phyloP scores from a whole-genome alignment of 2,329 filamentous ascomycete species.

The Alternaria dauci region DNA sequence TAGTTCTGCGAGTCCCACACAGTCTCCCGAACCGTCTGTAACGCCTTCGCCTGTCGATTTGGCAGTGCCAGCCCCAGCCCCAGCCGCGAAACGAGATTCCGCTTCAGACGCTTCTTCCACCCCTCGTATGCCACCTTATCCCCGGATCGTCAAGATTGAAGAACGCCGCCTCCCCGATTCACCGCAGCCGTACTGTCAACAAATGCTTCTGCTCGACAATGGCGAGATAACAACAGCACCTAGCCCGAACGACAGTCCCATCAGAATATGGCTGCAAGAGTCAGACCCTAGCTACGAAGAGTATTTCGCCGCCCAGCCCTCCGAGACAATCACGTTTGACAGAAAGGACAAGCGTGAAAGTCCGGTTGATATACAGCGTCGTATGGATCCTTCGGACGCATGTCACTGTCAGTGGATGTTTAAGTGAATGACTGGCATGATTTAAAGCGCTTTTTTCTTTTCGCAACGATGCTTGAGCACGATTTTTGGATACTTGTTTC shows the following conservation, averaged over 20 bases:
- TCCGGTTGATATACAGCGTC: conserved; percentile 19
- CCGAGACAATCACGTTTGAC: conserved; percentile 14
- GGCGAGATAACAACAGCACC: conserved; percentile 53
- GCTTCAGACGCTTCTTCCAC: conserved; percentile 28
- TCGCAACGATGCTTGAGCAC: conserved; percentile 1
- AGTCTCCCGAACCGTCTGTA: conserved; percentile 8
- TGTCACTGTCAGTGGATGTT: conserved; percentile 54
- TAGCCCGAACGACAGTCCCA: conserved; percentile 45
- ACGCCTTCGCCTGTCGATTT: conserved; percentile 18
- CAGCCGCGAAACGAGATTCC: conserved; percentile 18
- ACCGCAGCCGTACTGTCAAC: conserved; percentile 67
- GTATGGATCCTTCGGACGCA: conserved; percentile 42
- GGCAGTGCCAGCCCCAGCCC: neutral
- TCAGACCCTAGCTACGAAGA: conserved; percentile 48
- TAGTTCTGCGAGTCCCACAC: conserved; percentile 16
- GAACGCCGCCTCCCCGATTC: conserved; percentile 65
- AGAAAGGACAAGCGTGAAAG: conserved; percentile 24
- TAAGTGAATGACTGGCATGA: conserved; percentile 31
- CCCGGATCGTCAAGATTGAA: conserved; percentile 71
- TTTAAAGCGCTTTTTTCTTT: neutral
- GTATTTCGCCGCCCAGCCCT: conserved; percentile 27
- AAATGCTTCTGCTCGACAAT: conserved; percentile 67
- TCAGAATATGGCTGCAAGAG: conserved; percentile 54
- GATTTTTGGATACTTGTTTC: conserved; percentile 6
- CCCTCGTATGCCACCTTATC: conserved; percentile 53